A percentile compares a stretch with the other conserved stretches of the same genome.
Evolutionary conservation across 2,329 filamentous ascomycete species (phyloP).

Genomic region (Diaporthe velutina): DNA sequence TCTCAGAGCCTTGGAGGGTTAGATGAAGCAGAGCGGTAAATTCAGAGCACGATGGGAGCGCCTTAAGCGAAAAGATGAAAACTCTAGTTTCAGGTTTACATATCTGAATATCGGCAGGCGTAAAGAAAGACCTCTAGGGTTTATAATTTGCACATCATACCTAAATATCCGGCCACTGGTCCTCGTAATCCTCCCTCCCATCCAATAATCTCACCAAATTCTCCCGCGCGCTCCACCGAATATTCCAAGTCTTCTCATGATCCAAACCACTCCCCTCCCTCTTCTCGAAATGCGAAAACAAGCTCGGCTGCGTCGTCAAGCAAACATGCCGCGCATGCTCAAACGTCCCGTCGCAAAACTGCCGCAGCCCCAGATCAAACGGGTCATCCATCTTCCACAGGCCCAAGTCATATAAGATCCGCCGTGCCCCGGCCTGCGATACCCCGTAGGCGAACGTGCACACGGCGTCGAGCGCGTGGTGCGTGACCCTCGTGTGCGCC

Average conservation of each 20-base stretch:
- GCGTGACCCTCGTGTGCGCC: slow-evolving; percentile 6
- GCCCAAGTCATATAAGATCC: background rate
- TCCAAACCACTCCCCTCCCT: slow-evolving; percentile 8
- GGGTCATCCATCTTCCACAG: slow-evolving; percentile 21
- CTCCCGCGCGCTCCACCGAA: slow-evolving; percentile 4
- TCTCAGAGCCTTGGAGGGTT: no score
- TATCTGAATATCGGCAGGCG: background rate
- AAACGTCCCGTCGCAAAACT: slow-evolving; percentile 21
- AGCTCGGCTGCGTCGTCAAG: slow-evolving; percentile 16
- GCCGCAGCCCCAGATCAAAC: background rate
- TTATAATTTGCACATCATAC: background rate
- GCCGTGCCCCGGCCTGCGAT: background rate
- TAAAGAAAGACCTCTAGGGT: background rate
- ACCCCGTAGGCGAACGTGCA: slow-evolving; percentile 17
- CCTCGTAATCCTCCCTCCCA: background rate
- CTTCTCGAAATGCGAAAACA: slow-evolving; percentile 15
- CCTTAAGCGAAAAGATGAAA: no score
- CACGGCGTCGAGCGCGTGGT: slow-evolving; percentile 19
- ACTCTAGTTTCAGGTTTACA: background rate
- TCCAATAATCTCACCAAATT: background rate
- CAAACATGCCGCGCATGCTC: background rate
- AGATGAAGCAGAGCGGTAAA: no score
- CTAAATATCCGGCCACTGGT: slow-evolving; percentile 15
- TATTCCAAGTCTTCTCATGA: slow-evolving; percentile 21
- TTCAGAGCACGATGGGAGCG: no score